A percentile compares a stretch with the other conserved stretches of the same genome.
Conservation (phyloP, 2,329 filamentous ascomycete species). For the Phyllosticta capitalensis region DNA sequence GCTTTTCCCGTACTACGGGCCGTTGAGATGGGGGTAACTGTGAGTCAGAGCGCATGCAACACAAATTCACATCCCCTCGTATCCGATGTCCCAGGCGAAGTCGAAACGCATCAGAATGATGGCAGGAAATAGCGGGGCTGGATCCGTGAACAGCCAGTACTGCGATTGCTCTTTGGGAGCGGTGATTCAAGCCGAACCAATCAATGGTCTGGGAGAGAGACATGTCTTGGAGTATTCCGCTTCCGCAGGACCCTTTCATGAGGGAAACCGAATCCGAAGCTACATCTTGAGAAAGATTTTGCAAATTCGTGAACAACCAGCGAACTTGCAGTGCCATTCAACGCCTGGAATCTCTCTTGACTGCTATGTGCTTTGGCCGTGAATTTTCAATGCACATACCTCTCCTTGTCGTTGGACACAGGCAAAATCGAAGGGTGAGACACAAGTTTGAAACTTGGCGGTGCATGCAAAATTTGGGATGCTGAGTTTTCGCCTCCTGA, state of each 20-base stretch:
- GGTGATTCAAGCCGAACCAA: neutral
- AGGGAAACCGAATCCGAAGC: neutral
- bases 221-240: neutral
- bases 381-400: too few relatives aligned
- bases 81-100: neutral
- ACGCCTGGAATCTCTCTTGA: too few relatives aligned
- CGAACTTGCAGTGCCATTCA: too few relatives aligned
- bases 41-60: neutral
- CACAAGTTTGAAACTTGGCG: neutral
- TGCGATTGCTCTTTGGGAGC: neutral
- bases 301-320: neutral
- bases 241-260: neutral
- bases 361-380: too few relatives aligned
- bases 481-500: neutral
- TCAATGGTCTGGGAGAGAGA: neutral
- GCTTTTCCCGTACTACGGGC: neutral
- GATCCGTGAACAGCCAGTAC: neutral
- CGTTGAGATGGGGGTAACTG: neutral
- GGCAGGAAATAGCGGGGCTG: neutral
- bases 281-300: neutral
- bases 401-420: too few relatives aligned
- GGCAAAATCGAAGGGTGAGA: too few relatives aligned
- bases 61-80: neutral
- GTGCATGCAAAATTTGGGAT: neutral
- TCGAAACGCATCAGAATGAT: neutral